Conservation (phyloP, 2,329 filamentous ascomycete genomes). For the Amauroascus verrucosus region DNA sequence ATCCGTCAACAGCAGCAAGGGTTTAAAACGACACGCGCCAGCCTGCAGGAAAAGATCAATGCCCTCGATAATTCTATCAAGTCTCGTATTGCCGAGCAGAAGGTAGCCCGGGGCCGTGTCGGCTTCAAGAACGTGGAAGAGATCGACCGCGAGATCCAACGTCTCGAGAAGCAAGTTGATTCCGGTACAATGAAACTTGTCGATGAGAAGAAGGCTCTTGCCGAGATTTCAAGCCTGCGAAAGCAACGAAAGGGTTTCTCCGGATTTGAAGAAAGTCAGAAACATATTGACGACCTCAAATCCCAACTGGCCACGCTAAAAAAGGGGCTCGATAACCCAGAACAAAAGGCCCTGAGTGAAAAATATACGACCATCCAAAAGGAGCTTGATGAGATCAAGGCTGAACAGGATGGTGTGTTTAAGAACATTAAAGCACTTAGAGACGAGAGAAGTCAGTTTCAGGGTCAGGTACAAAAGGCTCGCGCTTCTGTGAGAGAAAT, state of each 20-base stretch:
- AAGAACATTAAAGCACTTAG: constrained; percentile 76
- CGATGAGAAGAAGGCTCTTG: constrained; percentile 88
- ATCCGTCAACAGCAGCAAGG: constrained; percentile 81
- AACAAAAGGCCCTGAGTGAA: constrained; percentile 77
- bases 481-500: constrained; percentile 70
- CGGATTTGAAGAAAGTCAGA: constrained; percentile 72
- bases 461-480: constrained; percentile 78
- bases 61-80: constrained; percentile 81
- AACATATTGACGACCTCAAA: constrained; percentile 79
- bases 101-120: constrained; percentile 68
- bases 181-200: constrained; percentile 87
- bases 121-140: constrained; percentile 82
- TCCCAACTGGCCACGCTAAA: constrained; percentile 79
- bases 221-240: constrained; percentile 69
- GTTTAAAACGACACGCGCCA: constrained; percentile 70
- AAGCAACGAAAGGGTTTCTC: constrained; percentile 89
- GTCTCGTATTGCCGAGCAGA: constrained; percentile 74
- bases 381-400: constrained; percentile 83
- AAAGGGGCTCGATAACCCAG: constrained; percentile 82
- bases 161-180: constrained; percentile 76
- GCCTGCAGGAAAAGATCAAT: constrained; percentile 83
- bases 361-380: constrained; percentile 75
- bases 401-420: constrained; percentile 81
- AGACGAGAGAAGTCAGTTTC: constrained; percentile 74
- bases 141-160: constrained; percentile 69